These are phyloP conservation scores for Glycine latifolia DNA, from an alignment of 306 rosid genomes.

Conservation along the genomic window DNA sequence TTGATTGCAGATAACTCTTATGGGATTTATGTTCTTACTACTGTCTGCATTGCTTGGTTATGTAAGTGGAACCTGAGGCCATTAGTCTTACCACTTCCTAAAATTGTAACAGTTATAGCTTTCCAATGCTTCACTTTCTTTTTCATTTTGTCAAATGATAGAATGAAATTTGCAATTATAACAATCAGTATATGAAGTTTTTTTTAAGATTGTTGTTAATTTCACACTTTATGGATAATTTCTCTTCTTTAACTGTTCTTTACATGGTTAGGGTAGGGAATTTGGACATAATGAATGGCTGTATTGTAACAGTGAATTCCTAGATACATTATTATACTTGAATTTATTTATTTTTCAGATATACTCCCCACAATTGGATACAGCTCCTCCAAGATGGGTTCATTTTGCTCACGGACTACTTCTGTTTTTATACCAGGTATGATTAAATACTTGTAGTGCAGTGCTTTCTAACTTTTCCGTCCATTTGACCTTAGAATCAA, in stretches of 20 bases:
- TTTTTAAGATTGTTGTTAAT: conserved; percentile 17
- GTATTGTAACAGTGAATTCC: conserved; percentile 17
- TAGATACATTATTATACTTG: background rate
- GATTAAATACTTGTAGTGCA: conserved; percentile 26
- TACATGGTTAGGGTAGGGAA: conserved; percentile 17
- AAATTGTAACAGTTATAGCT: conserved; percentile 36
- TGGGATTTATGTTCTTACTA: conserved; percentile 81
- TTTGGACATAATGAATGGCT: conserved; percentile 27
- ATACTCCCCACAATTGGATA: conserved; percentile 83
- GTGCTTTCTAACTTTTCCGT: background rate
- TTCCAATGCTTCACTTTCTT: conserved; percentile 20
- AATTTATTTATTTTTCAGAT: conserved; percentile 59
- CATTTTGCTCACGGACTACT: conserved; percentile 90
- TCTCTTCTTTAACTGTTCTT: conserved; percentile 32
- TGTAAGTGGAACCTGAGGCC: conserved; percentile 64
- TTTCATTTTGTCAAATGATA: conserved; percentile 30
- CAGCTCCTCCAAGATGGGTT: conserved; percentile 98
- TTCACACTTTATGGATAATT: conserved; percentile 21
- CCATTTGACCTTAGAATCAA: background rate
- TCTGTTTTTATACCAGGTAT: conserved; percentile 93
- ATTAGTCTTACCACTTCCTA: conserved; percentile 34
- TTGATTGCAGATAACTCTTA: conserved; percentile 83
- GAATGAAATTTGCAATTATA: conserved; percentile 9
- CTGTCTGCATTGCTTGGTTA: conserved; percentile 88
- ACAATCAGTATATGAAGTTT: conserved; percentile 2